A percentile compares a stretch with the other conserved stretches of the same genome.
These are phyloP conservation scores for Candida coleopterorum DNA, from an alignment of 805 yeast species.

Conservation along the genomic window DNA sequence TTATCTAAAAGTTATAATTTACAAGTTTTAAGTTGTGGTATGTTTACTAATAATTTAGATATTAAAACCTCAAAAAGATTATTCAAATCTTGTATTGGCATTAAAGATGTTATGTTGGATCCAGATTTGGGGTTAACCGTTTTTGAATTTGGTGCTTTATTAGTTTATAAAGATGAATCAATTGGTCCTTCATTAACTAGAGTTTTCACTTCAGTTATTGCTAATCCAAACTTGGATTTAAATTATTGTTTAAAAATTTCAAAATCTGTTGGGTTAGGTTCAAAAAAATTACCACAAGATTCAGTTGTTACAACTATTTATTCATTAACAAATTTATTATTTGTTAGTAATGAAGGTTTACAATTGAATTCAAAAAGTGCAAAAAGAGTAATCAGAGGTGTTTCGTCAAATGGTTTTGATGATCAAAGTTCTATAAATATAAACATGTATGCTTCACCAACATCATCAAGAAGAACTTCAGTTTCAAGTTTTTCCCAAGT, in stretches of 20 bases:
- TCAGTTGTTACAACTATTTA: conserved; percentile 80
- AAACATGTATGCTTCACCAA: conserved; percentile 3
- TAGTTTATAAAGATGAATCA: conserved; percentile 40
- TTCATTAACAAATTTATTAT: conserved; percentile 70
- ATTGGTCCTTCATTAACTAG: conserved; percentile 37
- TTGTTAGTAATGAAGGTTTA: conserved; percentile 44
- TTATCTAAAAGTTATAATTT: conserved; percentile 51
- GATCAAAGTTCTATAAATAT: conserved; percentile 2
- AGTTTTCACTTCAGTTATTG: conserved; percentile 49
- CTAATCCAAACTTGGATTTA: conserved; percentile 47
- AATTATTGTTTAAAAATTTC: conserved; percentile 51
- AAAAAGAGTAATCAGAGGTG: conserved; percentile 16
- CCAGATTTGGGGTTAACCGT: conserved; percentile 46
- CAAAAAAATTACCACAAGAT: conserved; percentile 70
- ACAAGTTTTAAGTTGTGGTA: conserved; percentile 59
- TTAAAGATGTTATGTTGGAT: conserved; percentile 50
- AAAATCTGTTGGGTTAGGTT: conserved; percentile 57
- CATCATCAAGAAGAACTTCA: conserved; percentile 10
- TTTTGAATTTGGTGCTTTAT: conserved; percentile 52
- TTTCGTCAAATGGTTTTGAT: conserved; percentile 3
- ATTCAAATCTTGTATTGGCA: conserved; percentile 48
- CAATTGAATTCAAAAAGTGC: conserved; percentile 22
- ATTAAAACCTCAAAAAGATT: conserved; percentile 39
- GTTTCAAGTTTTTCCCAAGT: conserved; percentile 7
- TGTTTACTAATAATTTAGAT: conserved; percentile 41